Evolutionary conservation across 768 basidiomycete species (phyloP).

Genomic region (Russula olivacea): DNA sequence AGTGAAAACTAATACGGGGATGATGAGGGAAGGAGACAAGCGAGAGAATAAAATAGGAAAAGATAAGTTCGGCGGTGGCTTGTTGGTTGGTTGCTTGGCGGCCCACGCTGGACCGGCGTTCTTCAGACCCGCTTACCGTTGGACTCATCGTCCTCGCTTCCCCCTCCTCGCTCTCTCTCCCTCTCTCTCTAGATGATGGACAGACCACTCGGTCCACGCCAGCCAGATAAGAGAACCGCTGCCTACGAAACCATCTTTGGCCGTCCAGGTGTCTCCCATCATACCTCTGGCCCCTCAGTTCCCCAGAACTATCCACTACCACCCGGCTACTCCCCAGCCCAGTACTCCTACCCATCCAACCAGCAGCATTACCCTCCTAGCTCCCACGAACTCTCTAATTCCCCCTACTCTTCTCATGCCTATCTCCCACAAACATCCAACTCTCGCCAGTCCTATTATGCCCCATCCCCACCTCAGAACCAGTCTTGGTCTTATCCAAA

Average conservation of each 20-base stretch:
- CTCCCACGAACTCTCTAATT: slow-evolving; percentile 42
- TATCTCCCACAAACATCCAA: slow-evolving; percentile 26
- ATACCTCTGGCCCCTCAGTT: slow-evolving; percentile 30
- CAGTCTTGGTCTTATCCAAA: slow-evolving; percentile 26
- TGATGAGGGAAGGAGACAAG: background rate
- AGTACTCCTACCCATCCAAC: slow-evolving; percentile 36
- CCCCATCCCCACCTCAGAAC: slow-evolving; percentile 28
- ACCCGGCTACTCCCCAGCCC: slow-evolving; percentile 27
- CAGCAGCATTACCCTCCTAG: slow-evolving; percentile 32
- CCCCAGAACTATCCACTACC: slow-evolving; percentile 23
- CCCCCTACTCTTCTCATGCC: slow-evolving; percentile 35
- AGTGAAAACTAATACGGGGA: background rate
- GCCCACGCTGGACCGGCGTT: background rate
- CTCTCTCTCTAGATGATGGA: slow-evolving; percentile 37
- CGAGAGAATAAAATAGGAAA: background rate
- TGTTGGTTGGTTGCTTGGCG: background rate
- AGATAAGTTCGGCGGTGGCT: too few relatives aligned
- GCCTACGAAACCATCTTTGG: slow-evolving; percentile 89
- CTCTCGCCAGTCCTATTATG: slow-evolving; percentile 40
- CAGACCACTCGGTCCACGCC: slow-evolving; percentile 53
- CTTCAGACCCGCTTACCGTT: background rate
- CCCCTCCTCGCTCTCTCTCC: background rate
- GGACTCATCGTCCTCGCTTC: background rate
- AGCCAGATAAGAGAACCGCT: slow-evolving; percentile 65
- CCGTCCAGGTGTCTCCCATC: slow-evolving; percentile 56